A percentile compares a stretch with the other conserved stretches of the same genome.
phyloP scores from a whole-genome alignment of 2,329 filamentous ascomycete species.

The Cladosporium sp. region DNA sequence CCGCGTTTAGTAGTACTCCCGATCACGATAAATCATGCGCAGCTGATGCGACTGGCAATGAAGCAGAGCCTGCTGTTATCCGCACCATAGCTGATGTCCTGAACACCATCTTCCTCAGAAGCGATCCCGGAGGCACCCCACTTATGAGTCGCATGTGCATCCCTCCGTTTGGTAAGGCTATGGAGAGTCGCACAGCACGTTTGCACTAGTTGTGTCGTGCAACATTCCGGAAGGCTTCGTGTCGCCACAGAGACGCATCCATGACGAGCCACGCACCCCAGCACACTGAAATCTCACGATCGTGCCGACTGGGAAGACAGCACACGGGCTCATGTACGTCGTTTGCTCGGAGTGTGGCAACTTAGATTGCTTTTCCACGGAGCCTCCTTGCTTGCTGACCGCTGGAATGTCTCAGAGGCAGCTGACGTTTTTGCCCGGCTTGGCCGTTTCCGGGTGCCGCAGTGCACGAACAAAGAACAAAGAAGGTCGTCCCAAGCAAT shows the following conservation, averaged over 20 bases:
- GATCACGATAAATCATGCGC: not conserved
- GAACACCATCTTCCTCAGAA: slow-evolving; percentile 6
- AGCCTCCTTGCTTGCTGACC: slow-evolving; percentile 36
- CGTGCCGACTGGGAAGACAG: slow-evolving; percentile 4
- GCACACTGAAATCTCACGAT: slow-evolving; percentile 18
- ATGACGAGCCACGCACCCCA: slow-evolving; percentile 23
- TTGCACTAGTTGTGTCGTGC: slow-evolving; percentile 28
- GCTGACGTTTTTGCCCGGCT: slow-evolving; percentile 32
- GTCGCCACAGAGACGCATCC: slow-evolving; percentile 33
- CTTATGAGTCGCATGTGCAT: slow-evolving; percentile 14
- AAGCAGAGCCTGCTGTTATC: not conserved
- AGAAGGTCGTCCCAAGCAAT: slow-evolving; percentile 29
- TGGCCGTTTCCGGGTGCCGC: slow-evolving; percentile 37
- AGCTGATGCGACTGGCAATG: not conserved
- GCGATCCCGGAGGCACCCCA: not conserved
- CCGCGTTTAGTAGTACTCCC: not conserved
- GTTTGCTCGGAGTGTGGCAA: slow-evolving; percentile 35
- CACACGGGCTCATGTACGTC: slow-evolving; percentile 27
- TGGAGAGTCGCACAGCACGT: slow-evolving; percentile 31
- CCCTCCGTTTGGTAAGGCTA: slow-evolving; percentile 12
- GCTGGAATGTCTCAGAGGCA: slow-evolving; percentile 39
- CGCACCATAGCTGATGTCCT: slow-evolving; percentile 1
- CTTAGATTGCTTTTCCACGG: slow-evolving; percentile 33
- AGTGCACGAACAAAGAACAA: slow-evolving; percentile 41
- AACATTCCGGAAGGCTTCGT: slow-evolving; percentile 30